Base-by-base conservation (phyloP, 208 protist species). In the Leishmania major region DNA sequence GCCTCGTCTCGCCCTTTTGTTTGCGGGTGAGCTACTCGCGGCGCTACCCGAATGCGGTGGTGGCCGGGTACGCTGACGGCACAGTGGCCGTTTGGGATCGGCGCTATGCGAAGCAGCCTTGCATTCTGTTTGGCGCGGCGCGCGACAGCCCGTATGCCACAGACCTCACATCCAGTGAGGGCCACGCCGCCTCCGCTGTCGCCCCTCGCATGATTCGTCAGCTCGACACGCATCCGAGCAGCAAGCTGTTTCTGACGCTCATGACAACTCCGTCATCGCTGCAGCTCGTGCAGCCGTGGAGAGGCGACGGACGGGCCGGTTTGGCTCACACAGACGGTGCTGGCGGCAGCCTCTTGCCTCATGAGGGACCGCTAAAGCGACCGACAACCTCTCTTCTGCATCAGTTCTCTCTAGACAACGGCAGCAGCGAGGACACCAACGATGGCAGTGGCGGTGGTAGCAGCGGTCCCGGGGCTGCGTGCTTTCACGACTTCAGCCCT, bases 1-100 rank as follows among this genome's bases (percentile, higher is more conserved):
- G 53, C 45, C 47, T 49, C 22, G 83, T 74, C 37, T 75, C 82
- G n/a, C 78, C 77, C 43, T 80, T 87, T 49, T 90, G 83, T 43
- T 72, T 90, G 75, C 80, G 73, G 10, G 73, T 90, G 43, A 77
- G 86, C 67, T 94, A 94, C 84, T 89, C 91, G 28, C 84, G 87
- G n/a, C 90, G 93, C 19, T 96, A 93, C 74, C 83, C 91, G 2
- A 84, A 95, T 62, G 81, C 89, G 55, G 75, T 95, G 10, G 84
- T 91, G 66, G 89, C 88, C 2, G 93, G 89, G 37, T 94, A 95
- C 84, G 85, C 89, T 72, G 89, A 86, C 40, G 86, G 84, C 40
- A 77, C 85, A 11, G 92, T 90, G 22, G 86, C 90, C 35, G 77
- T 90, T 60, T 90, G 84, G 84, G 87, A 90, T 74, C 60, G 79